Base-by-base conservation (phyloP, 768 basidiomycete genomes). In the Mycena epipterygia region DNA sequence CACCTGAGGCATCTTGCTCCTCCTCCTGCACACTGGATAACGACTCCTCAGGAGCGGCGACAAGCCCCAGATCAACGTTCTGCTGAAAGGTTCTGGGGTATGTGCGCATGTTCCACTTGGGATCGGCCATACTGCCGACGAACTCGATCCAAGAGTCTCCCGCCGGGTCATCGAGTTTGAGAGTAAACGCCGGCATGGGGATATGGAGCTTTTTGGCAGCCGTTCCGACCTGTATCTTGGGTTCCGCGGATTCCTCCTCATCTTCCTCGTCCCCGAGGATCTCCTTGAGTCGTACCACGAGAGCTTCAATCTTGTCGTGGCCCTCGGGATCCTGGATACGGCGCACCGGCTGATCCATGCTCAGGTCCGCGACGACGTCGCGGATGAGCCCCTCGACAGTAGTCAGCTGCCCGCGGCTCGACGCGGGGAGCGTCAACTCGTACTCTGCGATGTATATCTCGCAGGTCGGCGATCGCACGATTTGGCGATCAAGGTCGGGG, bases 71-170 rank as follows among this genome's bases (percentile, higher is more conserved):
- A 13, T 84, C 83, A 52, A 93, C 84, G 74, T 97, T 96, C 78
- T 99, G 96, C 66, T 95, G 87, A 5, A 87, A 78, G 0, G 93
- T 93, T 52, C 98, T 87, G 46, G 87, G 87, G 77, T 97, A 99
- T 14, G 90, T 92, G 66, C 91, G 85, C 82, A 97, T 84, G 75
- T 90, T 91, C 98, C 98, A 99, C 78, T 95, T 94, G 1, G 97
- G 93, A 79, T 99, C 98, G 5, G 92, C 85, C 85, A 95, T 94
- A 65, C 90, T 92, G 13, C 89, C 96, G 4, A 89, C 75, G 76
- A 97, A 97, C 82, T 98, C 96, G 80, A 98, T 85, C 85, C 97
- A 99, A n/a, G 95, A 97, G 81, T 97, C 97, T 9, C 98, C 98
- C 1, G 96, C 85, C 1, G 97, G 97, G 78, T 99, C 98, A 76